Conservation (phyloP, 2,329 filamentous ascomycete species). For the Alternaria arbusti region DNA sequence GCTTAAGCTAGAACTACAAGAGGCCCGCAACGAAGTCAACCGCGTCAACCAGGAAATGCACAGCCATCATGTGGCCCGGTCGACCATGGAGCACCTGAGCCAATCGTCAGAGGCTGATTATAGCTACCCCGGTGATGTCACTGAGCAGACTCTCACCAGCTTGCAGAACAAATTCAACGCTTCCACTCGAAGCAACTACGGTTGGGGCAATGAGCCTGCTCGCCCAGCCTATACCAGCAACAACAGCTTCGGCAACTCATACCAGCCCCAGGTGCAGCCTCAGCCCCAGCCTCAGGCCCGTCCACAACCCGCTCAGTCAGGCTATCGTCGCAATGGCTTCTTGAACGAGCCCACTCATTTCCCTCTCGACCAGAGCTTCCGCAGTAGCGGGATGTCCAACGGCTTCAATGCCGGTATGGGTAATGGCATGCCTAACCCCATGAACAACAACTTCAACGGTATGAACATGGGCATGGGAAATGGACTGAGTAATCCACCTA, state of each 20-base stretch:
- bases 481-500: constrained; percentile 39
- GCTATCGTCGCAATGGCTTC: constrained; percentile 40
- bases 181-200: constrained; percentile 49
- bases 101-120: constrained; percentile 59
- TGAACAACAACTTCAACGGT: constrained; percentile 7
- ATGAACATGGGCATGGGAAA: constrained; percentile 18
- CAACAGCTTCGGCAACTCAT: constrained; percentile 31
- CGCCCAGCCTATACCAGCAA: constrained; percentile 32
- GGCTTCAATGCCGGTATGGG: constrained; percentile 20
- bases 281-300: constrained; percentile 20
- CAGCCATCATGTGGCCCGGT: constrained; percentile 66
- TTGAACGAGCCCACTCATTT: constrained; percentile 49
- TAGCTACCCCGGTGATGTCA: constrained; percentile 53
- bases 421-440: constrained; percentile 17
- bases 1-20: constrained; percentile 73
- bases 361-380: constrained; percentile 43
- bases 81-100: constrained; percentile 65
- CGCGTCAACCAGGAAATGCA: constrained; percentile 75
- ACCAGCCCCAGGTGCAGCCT: constrained; percentile 21
- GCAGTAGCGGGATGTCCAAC: constrained; percentile 24
- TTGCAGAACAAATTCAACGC: constrained; percentile 61
- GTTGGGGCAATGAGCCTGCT: constrained; percentile 34
- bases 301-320: constrained; percentile 24
- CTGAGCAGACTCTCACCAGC: constrained; percentile 58
- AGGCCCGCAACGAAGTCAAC: constrained; percentile 72